These are phyloP conservation scores for Candida nitratophila DNA, from an alignment of 805 yeast species.

Conservation along the genomic window DNA sequence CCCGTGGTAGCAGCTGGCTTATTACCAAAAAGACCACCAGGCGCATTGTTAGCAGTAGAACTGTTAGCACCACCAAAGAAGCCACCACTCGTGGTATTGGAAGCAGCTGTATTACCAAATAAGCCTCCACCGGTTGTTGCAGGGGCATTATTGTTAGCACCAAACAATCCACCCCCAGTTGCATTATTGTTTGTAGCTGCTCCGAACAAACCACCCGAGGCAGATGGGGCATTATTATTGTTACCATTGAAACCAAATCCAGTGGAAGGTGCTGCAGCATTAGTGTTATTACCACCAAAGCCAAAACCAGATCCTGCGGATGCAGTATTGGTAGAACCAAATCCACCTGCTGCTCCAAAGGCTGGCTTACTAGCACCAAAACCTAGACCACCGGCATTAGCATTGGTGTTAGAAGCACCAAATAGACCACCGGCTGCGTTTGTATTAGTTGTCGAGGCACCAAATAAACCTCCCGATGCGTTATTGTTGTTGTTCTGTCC, in stretches of 20 bases:
- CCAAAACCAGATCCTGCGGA: slow-evolving; percentile 8
- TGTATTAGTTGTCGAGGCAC: slow-evolving; percentile 13
- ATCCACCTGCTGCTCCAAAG: slow-evolving; percentile 22
- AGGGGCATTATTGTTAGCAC: slow-evolving; percentile 9
- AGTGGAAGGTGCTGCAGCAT: slow-evolving; percentile 6
- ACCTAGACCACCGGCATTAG: slow-evolving; percentile 12
- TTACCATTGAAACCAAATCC: slow-evolving; percentile 27
- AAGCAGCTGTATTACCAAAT: slow-evolving; percentile 27
- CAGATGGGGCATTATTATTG: slow-evolving; percentile 9
- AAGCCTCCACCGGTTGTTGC: slow-evolving; percentile 25
- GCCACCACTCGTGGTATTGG: slow-evolving; percentile 8
- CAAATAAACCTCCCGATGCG: slow-evolving; percentile 14
- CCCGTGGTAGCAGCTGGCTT: slow-evolving; percentile 17
- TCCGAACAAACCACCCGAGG: slow-evolving; percentile 12
- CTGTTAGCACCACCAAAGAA: slow-evolving; percentile 3
- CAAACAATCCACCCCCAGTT: slow-evolving; percentile 27
- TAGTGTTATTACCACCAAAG: slow-evolving; percentile 20
- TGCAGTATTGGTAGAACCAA: slow-evolving; percentile 18
- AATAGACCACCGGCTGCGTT: slow-evolving; percentile 11
- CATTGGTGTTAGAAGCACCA: slow-evolving; percentile 7
- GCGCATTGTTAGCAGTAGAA: background rate
- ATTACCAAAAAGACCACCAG: slow-evolving; percentile 12
- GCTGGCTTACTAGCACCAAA: slow-evolving; percentile 1
- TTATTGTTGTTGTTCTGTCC: slow-evolving; percentile 7
- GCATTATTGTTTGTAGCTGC: slow-evolving; percentile 11